These are phyloP conservation scores for Sabuloglossum arenarium DNA, from an alignment of 495 filamentous ascomycete species.

Conservation along the genomic window DNA sequence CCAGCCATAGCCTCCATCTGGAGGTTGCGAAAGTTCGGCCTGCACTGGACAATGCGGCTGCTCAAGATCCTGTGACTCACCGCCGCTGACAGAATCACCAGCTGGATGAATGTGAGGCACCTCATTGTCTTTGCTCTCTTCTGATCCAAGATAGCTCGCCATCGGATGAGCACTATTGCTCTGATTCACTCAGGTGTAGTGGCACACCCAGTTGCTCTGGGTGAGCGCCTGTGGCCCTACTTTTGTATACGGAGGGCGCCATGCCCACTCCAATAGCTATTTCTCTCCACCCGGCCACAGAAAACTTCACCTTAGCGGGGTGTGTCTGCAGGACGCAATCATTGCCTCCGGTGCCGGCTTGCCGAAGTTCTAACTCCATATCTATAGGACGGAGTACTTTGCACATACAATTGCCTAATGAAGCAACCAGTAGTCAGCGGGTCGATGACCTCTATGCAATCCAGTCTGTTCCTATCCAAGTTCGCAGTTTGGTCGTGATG, in stretches of 20 bases:
- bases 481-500: too few species aligned
- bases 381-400: too few species aligned
- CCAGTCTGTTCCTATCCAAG: too few species aligned
- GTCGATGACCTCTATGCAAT: too few species aligned
- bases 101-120: not conserved
- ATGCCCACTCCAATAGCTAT: too few species aligned
- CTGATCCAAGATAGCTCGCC: not conserved
- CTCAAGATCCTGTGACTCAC: not conserved
- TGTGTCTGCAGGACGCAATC: too few species aligned
- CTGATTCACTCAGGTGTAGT: not conserved
- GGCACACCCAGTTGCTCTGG: not conserved
- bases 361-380: too few species aligned
- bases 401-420: too few species aligned
- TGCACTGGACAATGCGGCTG: not conserved
- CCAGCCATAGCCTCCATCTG: slow-evolving; percentile 31
- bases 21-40: slow-evolving; percentile 10
- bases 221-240: not conserved
- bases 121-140: not conserved
- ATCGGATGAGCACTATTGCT: not conserved
- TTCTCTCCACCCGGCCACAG: too few species aligned
- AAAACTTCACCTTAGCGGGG: too few species aligned
- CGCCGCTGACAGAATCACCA: not conserved
- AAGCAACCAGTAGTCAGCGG: too few species aligned
- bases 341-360: too few species aligned
- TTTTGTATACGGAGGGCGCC: not conserved